Base-by-base conservation (phyloP, 768 basidiomycete species). In the Hemileccinum impolitum region DNA sequence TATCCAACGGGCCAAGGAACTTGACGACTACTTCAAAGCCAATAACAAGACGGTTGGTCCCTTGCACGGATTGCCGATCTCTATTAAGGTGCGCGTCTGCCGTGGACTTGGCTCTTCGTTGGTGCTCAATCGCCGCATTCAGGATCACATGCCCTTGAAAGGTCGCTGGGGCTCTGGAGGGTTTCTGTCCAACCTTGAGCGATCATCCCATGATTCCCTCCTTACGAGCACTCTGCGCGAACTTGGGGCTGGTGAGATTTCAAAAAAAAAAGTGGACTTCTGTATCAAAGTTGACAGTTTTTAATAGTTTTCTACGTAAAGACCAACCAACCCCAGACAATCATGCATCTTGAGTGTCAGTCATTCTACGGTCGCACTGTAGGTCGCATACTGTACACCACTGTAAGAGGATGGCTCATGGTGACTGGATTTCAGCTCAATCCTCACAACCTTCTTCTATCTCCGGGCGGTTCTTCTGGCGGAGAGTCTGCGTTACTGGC, bases 381-480 rank as follows among this genome's bases (percentile, higher is more conserved):
- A 19, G 7, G 59, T 45, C 19, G 15, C 13, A 12, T 6, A 14
- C 18, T 41, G 13, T n/a, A 0, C 1, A 3, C 1, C 9, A 3
- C 28, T 17, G 10, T 14, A 9, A 15, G 7, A 15, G 9, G 18
- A n/a, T 32, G 17, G 7, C 0, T 2, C 14, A 25, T 15, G 11
- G 13, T 54, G 7, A 50, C 39, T 17, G 28, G n/a, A 19, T 40
- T 41, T 36, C 64, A 77, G 39, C 56, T 67, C 26, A 78, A 80
- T 48, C 79, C 79, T 1, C 59, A 65, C 61, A 78, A 79, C 52
- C 62, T 70, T 2, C 41, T 62, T 11, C 59, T 77, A 19, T 75
- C 73, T 0, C 59, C 70, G 1, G 79, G 80, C 12, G 80, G 80
- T n/a, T 78, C 76, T 10, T 74, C 74, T 2, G 79, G 79, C 7